phyloP scores from a whole-genome alignment of 345 rosid species.

The Moringa oleifera region DNA sequence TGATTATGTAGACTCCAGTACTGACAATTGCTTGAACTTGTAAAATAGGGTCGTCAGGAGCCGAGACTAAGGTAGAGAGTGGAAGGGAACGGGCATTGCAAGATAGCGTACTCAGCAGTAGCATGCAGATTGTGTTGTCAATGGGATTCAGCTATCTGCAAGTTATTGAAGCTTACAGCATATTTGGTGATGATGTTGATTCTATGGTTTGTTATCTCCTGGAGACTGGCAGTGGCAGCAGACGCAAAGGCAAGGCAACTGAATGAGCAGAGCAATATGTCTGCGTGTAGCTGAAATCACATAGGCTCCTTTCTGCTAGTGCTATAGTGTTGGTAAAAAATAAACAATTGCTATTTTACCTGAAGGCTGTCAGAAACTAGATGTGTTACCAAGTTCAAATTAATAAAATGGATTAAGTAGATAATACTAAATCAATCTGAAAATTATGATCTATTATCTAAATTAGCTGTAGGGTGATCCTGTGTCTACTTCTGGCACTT shows the following conservation, averaged over 20 bases:
- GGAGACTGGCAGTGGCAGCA: slow-evolving; percentile 68
- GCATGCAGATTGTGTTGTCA: slow-evolving; percentile 69
- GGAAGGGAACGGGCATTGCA: slow-evolving; percentile 30
- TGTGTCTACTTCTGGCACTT: too few species aligned
- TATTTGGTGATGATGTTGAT: slow-evolving; percentile 94
- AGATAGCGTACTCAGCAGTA: slow-evolving; percentile 51
- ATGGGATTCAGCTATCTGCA: slow-evolving; percentile 96
- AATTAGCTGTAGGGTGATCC: too few species aligned
- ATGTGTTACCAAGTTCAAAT: background rate
- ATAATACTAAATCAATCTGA: too few species aligned
- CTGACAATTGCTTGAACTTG: slow-evolving; percentile 6
- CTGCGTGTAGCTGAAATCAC: background rate
- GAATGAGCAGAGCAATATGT: background rate
- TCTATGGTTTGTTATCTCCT: slow-evolving; percentile 86
- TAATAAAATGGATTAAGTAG: background rate
- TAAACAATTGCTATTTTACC: background rate
- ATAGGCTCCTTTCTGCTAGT: background rate
- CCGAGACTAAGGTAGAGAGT: slow-evolving; percentile 39
- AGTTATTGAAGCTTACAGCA: slow-evolving; percentile 83
- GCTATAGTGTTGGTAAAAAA: background rate
- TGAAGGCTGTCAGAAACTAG: background rate
- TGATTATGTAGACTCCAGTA: background rate
- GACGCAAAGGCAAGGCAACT: slow-evolving; percentile 78
- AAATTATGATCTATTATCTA: too few species aligned
- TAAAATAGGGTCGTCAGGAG: slow-evolving; percentile 61